Percentiles rank a stretch among this genome's conserved stretches.
Evolutionary conservation across 345 rosid genomes (phyloP).

Genomic region (Passiflora organensis): DNA sequence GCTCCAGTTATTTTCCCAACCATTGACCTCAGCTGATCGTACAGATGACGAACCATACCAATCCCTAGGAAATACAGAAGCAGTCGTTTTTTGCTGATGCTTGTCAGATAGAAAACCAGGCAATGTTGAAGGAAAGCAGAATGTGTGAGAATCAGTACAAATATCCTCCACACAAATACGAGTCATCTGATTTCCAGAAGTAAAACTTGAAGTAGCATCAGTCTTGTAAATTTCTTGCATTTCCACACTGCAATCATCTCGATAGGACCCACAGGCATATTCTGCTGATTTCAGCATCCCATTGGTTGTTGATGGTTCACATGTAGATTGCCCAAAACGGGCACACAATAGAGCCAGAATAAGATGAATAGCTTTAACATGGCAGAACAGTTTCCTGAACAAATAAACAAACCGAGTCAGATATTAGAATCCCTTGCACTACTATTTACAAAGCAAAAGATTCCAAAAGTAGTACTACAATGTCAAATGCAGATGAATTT

Average conservation of each 20-base stretch:
- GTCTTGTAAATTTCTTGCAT: conserved; percentile 23
- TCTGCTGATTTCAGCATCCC: conserved; percentile 44
- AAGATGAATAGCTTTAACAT: conserved; percentile 34
- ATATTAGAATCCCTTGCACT: neutral
- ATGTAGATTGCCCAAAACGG: conserved; percentile 37
- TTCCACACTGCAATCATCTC: conserved; percentile 24
- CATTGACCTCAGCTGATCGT: conserved; percentile 27
- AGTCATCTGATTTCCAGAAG: conserved; percentile 20
- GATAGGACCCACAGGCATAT: conserved; percentile 34
- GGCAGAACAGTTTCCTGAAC: conserved; percentile 46
- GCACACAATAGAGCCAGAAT: conserved; percentile 51
- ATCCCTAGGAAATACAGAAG: conserved; percentile 32
- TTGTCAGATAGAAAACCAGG: conserved; percentile 31
- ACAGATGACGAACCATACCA: conserved; percentile 22
- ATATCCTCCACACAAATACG: conserved; percentile 25
- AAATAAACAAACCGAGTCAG: conserved; percentile 16
- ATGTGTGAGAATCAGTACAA: conserved; percentile 42
- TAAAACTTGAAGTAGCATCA: conserved; percentile 23
- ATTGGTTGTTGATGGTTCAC: conserved; percentile 34
- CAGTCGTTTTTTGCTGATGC: conserved; percentile 15
- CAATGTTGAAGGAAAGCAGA: conserved; percentile 68
- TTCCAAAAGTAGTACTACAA: neutral
- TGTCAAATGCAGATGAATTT: no score
- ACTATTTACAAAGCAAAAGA: neutral
- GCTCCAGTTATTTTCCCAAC: conserved; percentile 30